Evolutionary conservation across 495 filamentous ascomycete genomes (phyloP).

Genomic region (Echria macrotheca): DNA sequence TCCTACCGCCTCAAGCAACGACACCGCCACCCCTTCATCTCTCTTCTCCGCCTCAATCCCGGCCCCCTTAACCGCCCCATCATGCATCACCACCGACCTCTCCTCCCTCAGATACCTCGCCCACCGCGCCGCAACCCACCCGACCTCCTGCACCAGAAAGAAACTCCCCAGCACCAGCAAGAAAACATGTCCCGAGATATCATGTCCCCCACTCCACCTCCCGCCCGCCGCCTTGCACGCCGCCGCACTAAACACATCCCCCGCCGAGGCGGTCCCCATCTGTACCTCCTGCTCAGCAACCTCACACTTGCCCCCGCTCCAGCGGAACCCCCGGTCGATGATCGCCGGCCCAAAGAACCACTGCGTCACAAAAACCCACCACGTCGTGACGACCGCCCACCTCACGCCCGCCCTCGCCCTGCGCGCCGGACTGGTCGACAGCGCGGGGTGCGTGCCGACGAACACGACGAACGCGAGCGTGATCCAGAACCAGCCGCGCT

Average conservation of each 20-base stretch:
- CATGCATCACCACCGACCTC: slow-evolving; percentile 51
- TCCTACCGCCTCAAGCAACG: slow-evolving; percentile 28
- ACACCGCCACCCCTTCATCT: slow-evolving; percentile 14
- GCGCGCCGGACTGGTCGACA: slow-evolving; percentile 27
- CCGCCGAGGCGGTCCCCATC: slow-evolving; percentile 9
- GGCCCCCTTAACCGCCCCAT: slow-evolving; percentile 53
- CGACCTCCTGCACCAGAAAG: slow-evolving; percentile 72
- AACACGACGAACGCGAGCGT: slow-evolving; percentile 60
- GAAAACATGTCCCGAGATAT: slow-evolving; percentile 94
- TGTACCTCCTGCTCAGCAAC: slow-evolving; percentile 29
- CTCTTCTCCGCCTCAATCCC: slow-evolving; percentile 33
- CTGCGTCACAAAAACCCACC: slow-evolving; percentile 80
- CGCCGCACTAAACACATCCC: slow-evolving; percentile 59
- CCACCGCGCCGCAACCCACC: slow-evolving; percentile 51
- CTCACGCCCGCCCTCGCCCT: slow-evolving; percentile 51
- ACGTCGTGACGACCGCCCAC: slow-evolving; percentile 64
- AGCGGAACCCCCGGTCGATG: slow-evolving; percentile 76
- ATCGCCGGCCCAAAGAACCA: slow-evolving; percentile 92
- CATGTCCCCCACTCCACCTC: slow-evolving; percentile 81
- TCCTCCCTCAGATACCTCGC: slow-evolving; percentile 42
- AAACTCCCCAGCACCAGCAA: slow-evolving; percentile 77
- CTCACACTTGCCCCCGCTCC: slow-evolving; percentile 79
- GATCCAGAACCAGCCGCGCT: slow-evolving; percentile 90
- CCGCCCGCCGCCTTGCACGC: slow-evolving; percentile 81
- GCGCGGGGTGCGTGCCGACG: slow-evolving; percentile 52